These are phyloP conservation scores for Cercospora nicotianae DNA, from an alignment of 2,329 filamentous ascomycete species.

Conservation along the genomic window DNA sequence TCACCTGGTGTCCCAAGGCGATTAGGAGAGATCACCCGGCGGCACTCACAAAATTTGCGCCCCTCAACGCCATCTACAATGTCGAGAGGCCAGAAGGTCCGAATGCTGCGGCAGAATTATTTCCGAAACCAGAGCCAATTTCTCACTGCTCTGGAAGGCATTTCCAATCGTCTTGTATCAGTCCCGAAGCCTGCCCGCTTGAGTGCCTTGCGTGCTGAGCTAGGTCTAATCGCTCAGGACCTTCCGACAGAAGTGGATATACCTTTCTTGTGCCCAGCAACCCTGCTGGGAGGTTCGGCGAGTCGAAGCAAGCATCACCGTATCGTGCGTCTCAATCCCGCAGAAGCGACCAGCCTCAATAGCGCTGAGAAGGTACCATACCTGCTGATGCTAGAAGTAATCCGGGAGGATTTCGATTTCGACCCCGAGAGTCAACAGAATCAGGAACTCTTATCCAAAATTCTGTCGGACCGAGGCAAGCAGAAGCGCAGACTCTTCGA, in stretches of 20 bases:
- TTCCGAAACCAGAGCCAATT: slow-evolving; percentile 81
- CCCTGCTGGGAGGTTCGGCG: slow-evolving; percentile 69
- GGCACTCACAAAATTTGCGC: slow-evolving; percentile 61
- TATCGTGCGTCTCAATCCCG: slow-evolving; percentile 79
- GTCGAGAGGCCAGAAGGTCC: slow-evolving; percentile 66
- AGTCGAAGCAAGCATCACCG: slow-evolving; percentile 76
- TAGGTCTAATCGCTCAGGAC: slow-evolving; percentile 78
- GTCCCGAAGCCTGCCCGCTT: slow-evolving; percentile 79
- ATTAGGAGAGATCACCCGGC: slow-evolving; percentile 40
- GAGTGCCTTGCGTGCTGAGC: slow-evolving; percentile 76
- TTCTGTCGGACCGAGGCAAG: slow-evolving; percentile 66
- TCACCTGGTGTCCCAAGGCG: slow-evolving; percentile 45
- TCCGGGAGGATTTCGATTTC: slow-evolving; percentile 80
- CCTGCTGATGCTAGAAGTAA: slow-evolving; percentile 78
- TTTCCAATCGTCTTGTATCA: slow-evolving; percentile 78
- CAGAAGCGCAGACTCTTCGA: slow-evolving; percentile 54
- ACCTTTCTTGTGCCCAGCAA: slow-evolving; percentile 75
- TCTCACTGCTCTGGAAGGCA: slow-evolving; percentile 75
- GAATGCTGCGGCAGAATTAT: slow-evolving; percentile 74
- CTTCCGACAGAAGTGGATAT: slow-evolving; percentile 82
- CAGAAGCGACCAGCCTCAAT: slow-evolving; percentile 80
- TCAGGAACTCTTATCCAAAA: slow-evolving; percentile 61
- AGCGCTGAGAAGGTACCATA: slow-evolving; percentile 86
- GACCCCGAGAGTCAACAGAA: slow-evolving; percentile 74
- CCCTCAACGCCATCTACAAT: slow-evolving; percentile 62